phyloP scores from a whole-genome alignment of 2,329 filamentous ascomycete genomes.

The Arthrocladium fulminans region DNA sequence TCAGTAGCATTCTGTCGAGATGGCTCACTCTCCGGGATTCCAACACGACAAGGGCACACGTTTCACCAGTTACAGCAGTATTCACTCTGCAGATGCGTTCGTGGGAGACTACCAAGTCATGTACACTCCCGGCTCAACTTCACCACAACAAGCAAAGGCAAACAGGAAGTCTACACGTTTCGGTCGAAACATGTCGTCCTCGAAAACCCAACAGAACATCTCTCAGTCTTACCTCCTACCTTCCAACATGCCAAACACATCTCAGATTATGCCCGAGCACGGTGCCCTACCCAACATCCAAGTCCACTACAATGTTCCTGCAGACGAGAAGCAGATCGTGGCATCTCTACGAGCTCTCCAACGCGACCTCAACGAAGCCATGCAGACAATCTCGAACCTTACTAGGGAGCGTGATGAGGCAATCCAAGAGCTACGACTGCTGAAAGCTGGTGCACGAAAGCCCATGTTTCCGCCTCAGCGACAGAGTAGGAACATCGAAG shows the following conservation, averaged over 20 bases:
- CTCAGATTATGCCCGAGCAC: conserved; percentile 20
- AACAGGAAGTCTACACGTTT: conserved; percentile 21
- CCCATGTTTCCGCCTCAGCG: conserved; percentile 13
- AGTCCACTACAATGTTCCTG: conserved; percentile 20
- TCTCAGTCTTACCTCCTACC: conserved; percentile 22
- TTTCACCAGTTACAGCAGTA: conserved; percentile 23
- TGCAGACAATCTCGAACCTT: conserved; percentile 20
- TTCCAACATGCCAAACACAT: conserved; percentile 23
- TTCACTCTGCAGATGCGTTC: conserved; percentile 22
- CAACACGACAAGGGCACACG: conserved; percentile 21
- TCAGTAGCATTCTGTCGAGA: not conserved
- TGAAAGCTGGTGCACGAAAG: conserved; percentile 16
- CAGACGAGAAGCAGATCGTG: conserved; percentile 24
- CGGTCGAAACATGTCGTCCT: conserved; percentile 15
- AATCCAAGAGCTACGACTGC: conserved; percentile 18
- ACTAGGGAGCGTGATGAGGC: conserved; percentile 22
- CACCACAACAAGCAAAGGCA: conserved; percentile 16
- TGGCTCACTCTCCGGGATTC: conserved; percentile 10
- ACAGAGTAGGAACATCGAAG: conserved; percentile 13
- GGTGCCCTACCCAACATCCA: conserved; percentile 20
- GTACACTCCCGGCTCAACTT: conserved; percentile 23
- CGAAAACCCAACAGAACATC: conserved; percentile 16
- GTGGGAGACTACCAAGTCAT: conserved; percentile 24
- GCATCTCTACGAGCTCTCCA: conserved; percentile 22
- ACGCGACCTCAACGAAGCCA: conserved; percentile 21